Percentiles rank a stretch among this genome's conserved stretches.
Evolutionary conservation across 2,329 filamentous ascomycete species (phyloP).

Genomic region (Calonectria pseudoreteaudii): DNA sequence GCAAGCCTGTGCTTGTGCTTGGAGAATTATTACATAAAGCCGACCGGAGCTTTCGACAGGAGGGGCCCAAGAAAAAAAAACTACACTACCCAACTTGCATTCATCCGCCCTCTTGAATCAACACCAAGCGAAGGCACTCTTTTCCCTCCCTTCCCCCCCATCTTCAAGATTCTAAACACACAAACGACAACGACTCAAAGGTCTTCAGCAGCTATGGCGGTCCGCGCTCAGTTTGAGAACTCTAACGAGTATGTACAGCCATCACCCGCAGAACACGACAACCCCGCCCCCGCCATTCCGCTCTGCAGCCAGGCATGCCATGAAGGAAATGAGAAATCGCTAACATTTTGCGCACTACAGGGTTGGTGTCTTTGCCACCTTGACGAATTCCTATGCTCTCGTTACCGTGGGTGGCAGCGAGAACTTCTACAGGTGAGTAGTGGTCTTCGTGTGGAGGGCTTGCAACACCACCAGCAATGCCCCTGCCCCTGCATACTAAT

Average conservation of each 20-base stretch:
- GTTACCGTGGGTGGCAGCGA: slow-evolving; percentile 95
- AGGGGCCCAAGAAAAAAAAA: slow-evolving; percentile 36
- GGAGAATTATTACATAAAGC: slow-evolving; percentile 39
- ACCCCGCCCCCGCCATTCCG: slow-evolving; percentile 38
- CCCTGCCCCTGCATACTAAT: neutral
- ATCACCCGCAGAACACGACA: slow-evolving; percentile 2
- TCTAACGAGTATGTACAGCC: slow-evolving; percentile 81
- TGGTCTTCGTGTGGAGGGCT: neutral
- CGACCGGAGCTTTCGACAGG: slow-evolving; percentile 33
- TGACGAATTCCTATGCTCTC: slow-evolving; percentile 97
- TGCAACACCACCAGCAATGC: neutral
- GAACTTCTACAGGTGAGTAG: slow-evolving; percentile 90
- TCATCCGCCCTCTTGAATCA: slow-evolving; percentile 32
- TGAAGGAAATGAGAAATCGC: neutral
- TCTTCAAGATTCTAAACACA: slow-evolving; percentile 30
- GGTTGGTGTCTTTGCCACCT: slow-evolving; percentile 95
- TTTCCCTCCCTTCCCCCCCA: neutral
- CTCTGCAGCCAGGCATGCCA: neutral
- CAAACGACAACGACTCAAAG: slow-evolving; percentile 29
- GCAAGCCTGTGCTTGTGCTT: slow-evolving; percentile 1
- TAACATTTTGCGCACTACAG: slow-evolving; percentile 58
- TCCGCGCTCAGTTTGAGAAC: slow-evolving; percentile 85
- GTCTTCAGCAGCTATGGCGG: slow-evolving; percentile 65
- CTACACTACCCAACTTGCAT: slow-evolving; percentile 20
- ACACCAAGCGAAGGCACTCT: neutral